Evolutionary conservation across 345 rosid species (phyloP).

Genomic region (Euphorbia lathyris): DNA sequence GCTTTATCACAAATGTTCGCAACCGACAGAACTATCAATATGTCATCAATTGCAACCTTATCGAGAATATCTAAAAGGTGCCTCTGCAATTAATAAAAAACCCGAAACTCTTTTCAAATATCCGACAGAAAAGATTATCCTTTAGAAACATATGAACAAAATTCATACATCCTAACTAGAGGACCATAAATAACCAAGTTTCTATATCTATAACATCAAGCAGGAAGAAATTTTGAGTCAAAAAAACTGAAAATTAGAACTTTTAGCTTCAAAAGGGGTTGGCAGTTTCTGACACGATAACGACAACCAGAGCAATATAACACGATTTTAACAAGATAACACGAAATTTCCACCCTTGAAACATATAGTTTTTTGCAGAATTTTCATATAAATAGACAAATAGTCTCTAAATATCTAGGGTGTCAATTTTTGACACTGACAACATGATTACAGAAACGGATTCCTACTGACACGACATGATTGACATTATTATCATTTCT

Average conservation of each 20-base stretch:
- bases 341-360: no score
- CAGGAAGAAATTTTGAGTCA: background rate
- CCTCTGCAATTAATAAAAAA: conserved; percentile 44
- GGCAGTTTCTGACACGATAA: background rate
- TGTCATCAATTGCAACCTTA: conserved; percentile 53
- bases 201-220: background rate
- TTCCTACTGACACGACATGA: no score
- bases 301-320: no score
- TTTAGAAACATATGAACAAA: conserved; percentile 6
- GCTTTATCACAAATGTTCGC: conserved; percentile 49
- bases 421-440: no score
- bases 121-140: background rate
- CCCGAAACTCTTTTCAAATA: background rate
- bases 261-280: background rate
- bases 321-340: no score
- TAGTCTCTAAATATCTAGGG: no score
- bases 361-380: no score
- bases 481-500: no score
- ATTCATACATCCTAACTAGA: background rate
- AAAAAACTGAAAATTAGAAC: background rate
- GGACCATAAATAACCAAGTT: background rate
- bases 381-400: no score
- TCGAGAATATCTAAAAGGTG: conserved; percentile 60
- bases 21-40: conserved; percentile 55
- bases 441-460: no score